These are phyloP conservation scores for Botryotinia narcissicola DNA, from an alignment of 2,329 filamentous ascomycete species.

Conservation along the genomic window DNA sequence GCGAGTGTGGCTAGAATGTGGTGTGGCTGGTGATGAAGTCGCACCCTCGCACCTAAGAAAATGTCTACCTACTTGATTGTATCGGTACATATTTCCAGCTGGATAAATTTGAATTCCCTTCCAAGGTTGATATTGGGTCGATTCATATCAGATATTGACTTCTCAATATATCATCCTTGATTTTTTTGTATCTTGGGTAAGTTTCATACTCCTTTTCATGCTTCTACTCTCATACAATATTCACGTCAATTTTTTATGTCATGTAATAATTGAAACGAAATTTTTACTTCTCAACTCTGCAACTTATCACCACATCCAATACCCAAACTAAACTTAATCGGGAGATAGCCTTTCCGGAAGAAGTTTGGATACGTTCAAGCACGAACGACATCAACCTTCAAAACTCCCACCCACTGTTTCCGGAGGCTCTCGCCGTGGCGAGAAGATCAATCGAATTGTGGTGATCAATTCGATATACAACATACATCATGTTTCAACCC, in stretches of 20 bases:
- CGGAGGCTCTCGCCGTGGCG: conserved; percentile 18
- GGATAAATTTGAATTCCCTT: background rate
- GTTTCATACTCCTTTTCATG: background rate
- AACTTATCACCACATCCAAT: background rate
- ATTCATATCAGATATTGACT: background rate
- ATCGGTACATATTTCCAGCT: background rate
- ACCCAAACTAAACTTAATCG: conserved; percentile 15
- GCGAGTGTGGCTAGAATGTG: background rate
- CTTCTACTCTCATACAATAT: background rate
- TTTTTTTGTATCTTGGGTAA: background rate
- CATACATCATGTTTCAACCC: conserved; percentile 59
- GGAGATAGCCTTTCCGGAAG: conserved; percentile 9
- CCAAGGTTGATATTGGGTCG: background rate
- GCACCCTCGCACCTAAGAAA: background rate
- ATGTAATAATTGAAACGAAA: background rate
- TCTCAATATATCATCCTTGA: background rate
- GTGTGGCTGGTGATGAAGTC: background rate
- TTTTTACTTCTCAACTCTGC: background rate
- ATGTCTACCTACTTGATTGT: background rate
- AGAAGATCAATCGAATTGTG: conserved; percentile 22
- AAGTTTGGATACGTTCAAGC: conserved; percentile 19
- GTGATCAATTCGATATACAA: conserved; percentile 13
- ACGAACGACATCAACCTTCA: conserved; percentile 17
- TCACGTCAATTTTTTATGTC: background rate
- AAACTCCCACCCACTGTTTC: conserved; percentile 7